A percentile compares a stretch with the other conserved stretches of the same genome.
Conservation (phyloP, 345 rosid genomes). For the Alliaria petiolata region DNA sequence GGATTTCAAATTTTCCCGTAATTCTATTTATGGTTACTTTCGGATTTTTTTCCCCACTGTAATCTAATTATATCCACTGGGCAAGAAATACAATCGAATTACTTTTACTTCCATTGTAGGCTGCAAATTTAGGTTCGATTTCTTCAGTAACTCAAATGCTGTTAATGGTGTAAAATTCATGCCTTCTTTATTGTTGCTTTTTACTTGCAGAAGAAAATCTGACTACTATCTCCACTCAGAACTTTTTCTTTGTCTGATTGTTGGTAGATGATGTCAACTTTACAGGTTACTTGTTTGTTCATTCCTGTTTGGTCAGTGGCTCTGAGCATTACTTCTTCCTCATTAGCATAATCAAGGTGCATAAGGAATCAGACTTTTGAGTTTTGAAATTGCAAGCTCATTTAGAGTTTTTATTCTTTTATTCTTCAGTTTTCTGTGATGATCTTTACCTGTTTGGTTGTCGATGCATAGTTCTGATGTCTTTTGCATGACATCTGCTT, state of each 20-base stretch:
- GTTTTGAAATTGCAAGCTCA: not conserved
- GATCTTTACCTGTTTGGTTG: not conserved
- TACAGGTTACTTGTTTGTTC: not conserved
- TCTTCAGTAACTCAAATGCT: not conserved
- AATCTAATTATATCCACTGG: not conserved
- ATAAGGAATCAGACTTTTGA: not conserved
- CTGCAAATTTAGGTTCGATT: not conserved
- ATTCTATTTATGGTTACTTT: not conserved
- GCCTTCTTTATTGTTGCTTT: not conserved
- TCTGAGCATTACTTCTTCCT: not conserved
- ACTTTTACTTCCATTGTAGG: not conserved
- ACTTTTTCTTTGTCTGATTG: not conserved
- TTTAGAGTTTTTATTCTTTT: not conserved
- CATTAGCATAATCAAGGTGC: not conserved
- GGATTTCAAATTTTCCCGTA: not conserved
- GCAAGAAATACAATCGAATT: not conserved
- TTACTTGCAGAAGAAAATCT: not conserved
- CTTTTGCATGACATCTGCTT: not conserved
- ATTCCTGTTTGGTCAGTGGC: not conserved
- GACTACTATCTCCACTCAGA: not conserved
- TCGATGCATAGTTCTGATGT: not conserved
- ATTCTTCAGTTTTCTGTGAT: not conserved
- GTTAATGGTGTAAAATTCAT: not conserved
- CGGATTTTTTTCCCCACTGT: not conserved
- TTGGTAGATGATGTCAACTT: not conserved